These are phyloP conservation scores for Angophora floribunda DNA, from an alignment of 345 rosid species.

Conservation along the genomic window DNA sequence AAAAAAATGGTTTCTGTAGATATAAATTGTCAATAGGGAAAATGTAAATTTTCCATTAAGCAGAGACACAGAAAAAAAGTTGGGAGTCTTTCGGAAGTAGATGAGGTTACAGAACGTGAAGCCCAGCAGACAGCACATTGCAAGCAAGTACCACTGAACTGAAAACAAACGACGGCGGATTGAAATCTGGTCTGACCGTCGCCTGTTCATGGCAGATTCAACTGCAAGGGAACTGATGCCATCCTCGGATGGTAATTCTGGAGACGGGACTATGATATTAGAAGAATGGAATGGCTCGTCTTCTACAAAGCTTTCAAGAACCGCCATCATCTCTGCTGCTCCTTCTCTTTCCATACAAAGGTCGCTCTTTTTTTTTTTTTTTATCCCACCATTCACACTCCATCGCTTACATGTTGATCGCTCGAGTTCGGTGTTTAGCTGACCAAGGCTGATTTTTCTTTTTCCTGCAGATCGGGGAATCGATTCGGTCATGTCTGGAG, in stretches of 20 bases:
- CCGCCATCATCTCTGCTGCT: slow-evolving; percentile 51
- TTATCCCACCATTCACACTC: neutral
- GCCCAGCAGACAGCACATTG: neutral
- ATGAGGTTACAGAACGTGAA: neutral
- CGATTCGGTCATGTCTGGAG: slow-evolving; percentile 72
- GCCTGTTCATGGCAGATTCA: neutral
- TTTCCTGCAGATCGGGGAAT: slow-evolving; percentile 36
- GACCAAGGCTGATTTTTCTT: neutral
- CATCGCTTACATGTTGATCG: neutral
- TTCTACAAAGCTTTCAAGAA: slow-evolving; percentile 58
- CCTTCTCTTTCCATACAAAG: slow-evolving; percentile 54
- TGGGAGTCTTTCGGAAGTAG: neutral
- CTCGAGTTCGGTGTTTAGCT: neutral
- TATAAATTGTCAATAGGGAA: neutral
- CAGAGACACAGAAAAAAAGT: neutral
- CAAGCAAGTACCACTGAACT: neutral
- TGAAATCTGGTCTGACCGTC: neutral
- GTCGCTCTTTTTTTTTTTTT: slow-evolving; percentile 5
- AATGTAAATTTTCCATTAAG: neutral
- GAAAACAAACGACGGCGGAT: neutral
- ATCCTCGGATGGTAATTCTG: neutral
- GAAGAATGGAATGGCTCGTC: slow-evolving; percentile 89
- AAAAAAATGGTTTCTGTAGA: neutral
- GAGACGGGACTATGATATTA: neutral
- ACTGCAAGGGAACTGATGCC: neutral